Conservation (phyloP, 2,329 filamentous ascomycete species). For the Apiospora aurea region DNA sequence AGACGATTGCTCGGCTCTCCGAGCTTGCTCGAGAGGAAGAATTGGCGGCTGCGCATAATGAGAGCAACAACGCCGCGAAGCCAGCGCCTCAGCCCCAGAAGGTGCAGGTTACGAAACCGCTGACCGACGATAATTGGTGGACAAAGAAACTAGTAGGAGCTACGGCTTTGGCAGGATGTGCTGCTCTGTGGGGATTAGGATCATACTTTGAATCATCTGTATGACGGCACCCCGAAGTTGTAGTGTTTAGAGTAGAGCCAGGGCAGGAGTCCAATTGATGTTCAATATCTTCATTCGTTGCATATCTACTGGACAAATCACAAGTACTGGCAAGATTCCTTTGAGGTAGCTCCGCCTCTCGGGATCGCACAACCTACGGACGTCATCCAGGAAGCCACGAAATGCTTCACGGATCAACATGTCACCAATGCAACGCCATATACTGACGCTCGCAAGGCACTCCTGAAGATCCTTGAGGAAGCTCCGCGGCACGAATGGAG, state of each 20-base stretch:
- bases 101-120: slow-evolving; percentile 62
- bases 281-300: too few relatives aligned
- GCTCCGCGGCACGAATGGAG: too few relatives aligned
- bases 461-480: too few relatives aligned
- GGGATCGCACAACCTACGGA: too few relatives aligned
- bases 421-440: too few relatives aligned
- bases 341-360: too few relatives aligned
- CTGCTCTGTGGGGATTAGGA: slow-evolving; percentile 64
- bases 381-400: too few relatives aligned
- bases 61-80: slow-evolving; percentile 37
- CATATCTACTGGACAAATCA: too few relatives aligned
- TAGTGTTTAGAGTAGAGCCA: neutral
- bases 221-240: neutral
- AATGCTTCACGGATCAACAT: too few relatives aligned
- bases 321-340: too few relatives aligned
- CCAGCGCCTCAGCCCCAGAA: slow-evolving; percentile 44
- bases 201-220: slow-evolving; percentile 55
- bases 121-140: slow-evolving; percentile 73
- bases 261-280: neutral
- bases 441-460: too few relatives aligned
- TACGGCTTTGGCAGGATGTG: slow-evolving; percentile 67
- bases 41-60: slow-evolving; percentile 37
- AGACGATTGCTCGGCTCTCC: slow-evolving; percentile 64
- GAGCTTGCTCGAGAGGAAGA: slow-evolving; percentile 56
- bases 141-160: slow-evolving; percentile 69